Base-by-base conservation (phyloP, 1,139 yeast genomes). In the Yamadazyma dendronema region DNA sequence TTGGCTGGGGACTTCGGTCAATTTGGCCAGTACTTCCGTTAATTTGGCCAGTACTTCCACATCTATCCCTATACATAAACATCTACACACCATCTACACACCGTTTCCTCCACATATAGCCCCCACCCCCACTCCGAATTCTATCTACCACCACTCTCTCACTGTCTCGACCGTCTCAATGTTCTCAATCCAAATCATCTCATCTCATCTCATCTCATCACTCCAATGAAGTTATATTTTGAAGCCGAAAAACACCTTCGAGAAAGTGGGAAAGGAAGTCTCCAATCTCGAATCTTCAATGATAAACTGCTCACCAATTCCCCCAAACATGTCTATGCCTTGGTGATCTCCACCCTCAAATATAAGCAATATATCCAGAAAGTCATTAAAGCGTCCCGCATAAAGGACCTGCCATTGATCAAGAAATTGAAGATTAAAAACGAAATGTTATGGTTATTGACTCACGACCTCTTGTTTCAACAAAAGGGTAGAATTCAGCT, bases 291-390 rank as follows among this genome's bases (percentile, higher is more conserved):
- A 17, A 79, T 88, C 22, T 84, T 87, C 60, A 77, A 72, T 38
- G 78, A 67, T 37, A 56, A 54, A 35, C 52, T 53, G 25, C 29
- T 46, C 8, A 33, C 35, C 0, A 63, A 57, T 43, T 59, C 71
- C 38, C 95, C 96, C 0, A 85, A 85, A 50, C 97, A 89, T 54
- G 64, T 90, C 3, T 88, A 72, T 64, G 97, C 97, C 0, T 64
- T 90, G 30, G 89, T 88, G 14, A 72, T 80, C 23, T 85, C 95
- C 7, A 80, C 96, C 1, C 64, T 87, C 52, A 81, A 77, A 54
- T 86, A 81, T 58, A 79, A 78, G 48, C 79, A 78, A 12, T 78
- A 77, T 47, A 70, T 90, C 32, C 62, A 67, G 37, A 68, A 72
- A 24, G 72, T 90, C 33, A 75, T 90, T 55, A 74, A 74, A 47